These are phyloP conservation scores for Gloeopeniophorella convolvens DNA, from an alignment of 768 basidiomycete genomes.

Conservation along the genomic window DNA sequence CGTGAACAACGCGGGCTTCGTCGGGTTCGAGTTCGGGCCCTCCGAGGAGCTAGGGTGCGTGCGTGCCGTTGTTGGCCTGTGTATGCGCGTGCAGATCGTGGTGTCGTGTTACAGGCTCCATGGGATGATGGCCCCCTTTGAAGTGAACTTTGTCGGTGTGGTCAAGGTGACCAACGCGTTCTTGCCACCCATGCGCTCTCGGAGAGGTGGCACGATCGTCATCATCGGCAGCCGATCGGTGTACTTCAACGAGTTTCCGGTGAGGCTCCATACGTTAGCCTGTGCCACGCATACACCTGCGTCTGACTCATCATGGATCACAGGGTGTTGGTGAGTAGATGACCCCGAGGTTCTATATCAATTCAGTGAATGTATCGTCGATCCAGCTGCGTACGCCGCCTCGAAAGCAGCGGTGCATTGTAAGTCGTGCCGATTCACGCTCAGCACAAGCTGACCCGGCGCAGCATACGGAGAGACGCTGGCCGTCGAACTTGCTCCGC, in stretches of 20 bases:
- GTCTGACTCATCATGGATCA: no score
- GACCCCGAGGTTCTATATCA: no score
- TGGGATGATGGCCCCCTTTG: not conserved
- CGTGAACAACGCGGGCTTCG: constrained; percentile 21
- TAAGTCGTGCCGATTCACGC: not conserved
- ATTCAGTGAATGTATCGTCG: no score
- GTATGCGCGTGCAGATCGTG: not conserved
- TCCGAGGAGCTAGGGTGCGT: not conserved
- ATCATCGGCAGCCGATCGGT: constrained; percentile 33
- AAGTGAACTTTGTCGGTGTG: constrained; percentile 37
- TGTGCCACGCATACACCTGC: no score
- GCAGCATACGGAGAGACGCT: constrained; percentile 25
- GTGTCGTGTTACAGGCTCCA: not conserved
- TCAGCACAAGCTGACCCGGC: not conserved
- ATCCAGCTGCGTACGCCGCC: constrained; percentile 22
- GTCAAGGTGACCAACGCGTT: constrained; percentile 39
- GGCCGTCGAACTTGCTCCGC: constrained; percentile 22
- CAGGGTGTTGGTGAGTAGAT: not conserved
- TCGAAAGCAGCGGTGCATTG: constrained; percentile 25
- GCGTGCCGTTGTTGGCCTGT: not conserved
- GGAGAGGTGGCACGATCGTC: constrained; percentile 32
- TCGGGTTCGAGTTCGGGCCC: constrained; percentile 15
- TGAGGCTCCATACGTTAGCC: not conserved
- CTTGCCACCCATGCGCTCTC: constrained; percentile 35
- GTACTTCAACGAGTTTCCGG: constrained; percentile 15